Conservation (phyloP, 2,329 filamentous ascomycete genomes). For the Thielaviopsis euricoi region DNA sequence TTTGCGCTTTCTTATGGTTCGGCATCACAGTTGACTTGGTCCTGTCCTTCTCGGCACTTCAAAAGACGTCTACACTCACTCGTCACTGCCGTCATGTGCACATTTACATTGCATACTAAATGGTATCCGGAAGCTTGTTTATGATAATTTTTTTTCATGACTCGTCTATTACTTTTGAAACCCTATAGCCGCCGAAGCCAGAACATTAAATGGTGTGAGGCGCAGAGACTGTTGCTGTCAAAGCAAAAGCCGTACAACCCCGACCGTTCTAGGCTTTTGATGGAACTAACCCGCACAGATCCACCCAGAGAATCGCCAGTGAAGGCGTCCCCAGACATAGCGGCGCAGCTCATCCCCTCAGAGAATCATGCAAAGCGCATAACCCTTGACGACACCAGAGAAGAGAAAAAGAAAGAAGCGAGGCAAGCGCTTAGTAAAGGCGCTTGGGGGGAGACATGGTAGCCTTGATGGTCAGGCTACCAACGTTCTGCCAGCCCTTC, state of each 20-base stretch:
- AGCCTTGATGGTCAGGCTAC: slow-evolving; percentile 98
- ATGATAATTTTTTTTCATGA: neutral
- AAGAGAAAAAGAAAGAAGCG: slow-evolving; percentile 13
- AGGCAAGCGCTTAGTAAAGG: slow-evolving; percentile 57
- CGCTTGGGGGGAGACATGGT: slow-evolving; percentile 98
- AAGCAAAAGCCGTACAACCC: neutral
- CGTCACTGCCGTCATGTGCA: no score
- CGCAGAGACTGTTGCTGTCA: neutral
- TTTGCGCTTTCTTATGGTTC: neutral
- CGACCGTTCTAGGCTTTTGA: neutral
- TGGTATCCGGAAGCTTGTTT: neutral
- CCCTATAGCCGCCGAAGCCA: neutral
- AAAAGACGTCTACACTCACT: no score
- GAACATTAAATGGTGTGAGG: neutral
- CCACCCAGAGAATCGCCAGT: neutral
- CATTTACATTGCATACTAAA: no score
- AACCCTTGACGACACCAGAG: neutral
- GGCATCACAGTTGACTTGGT: neutral
- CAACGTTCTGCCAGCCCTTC: slow-evolving; percentile 99
- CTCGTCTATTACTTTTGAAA: neutral
- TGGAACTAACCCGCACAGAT: neutral
- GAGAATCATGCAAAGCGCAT: neutral
- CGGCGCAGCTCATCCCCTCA: neutral
- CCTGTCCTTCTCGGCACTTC: neutral
- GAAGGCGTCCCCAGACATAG: neutral